Conservation (phyloP, 192 early-diverging fungal genomes). For the Glomus cerebriforme region DNA sequence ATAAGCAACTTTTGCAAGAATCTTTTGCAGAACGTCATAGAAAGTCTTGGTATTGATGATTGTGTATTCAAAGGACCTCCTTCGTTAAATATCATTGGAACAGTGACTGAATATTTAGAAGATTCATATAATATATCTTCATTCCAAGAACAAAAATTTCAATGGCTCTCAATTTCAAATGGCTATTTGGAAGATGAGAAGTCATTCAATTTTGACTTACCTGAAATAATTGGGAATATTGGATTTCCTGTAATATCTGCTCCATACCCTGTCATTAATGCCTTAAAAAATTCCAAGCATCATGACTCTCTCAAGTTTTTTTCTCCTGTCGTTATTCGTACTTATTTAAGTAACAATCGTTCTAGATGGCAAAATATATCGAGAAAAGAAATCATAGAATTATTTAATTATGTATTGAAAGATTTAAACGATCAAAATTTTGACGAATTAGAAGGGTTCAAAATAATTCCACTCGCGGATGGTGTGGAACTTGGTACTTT, state of each 20-base stretch:
- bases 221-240: neutral
- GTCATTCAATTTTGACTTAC: neutral
- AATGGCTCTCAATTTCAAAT: neutral
- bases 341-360: neutral
- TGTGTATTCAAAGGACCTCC: conserved; percentile 1
- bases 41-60: neutral
- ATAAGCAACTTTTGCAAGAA: neutral
- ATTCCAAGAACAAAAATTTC: neutral
- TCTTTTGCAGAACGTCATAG: neutral
- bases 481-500: neutral
- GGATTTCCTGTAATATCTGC: conserved; percentile 2
- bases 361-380: neutral
- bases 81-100: neutral
- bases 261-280: neutral
- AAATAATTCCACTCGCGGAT: conserved; percentile 3
- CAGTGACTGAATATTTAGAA: too few species aligned
- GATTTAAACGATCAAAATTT: neutral
- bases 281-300: neutral
- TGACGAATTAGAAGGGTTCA: neutral
- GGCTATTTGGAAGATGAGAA: neutral
- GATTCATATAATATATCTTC: too few species aligned
- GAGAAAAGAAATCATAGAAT: neutral
- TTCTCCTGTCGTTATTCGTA: neutral
- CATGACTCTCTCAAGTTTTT: neutral
- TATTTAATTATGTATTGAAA: neutral